phyloP scores from a whole-genome alignment of 169 alveolate species.

The Cryptosporidium viatorum region DNA sequence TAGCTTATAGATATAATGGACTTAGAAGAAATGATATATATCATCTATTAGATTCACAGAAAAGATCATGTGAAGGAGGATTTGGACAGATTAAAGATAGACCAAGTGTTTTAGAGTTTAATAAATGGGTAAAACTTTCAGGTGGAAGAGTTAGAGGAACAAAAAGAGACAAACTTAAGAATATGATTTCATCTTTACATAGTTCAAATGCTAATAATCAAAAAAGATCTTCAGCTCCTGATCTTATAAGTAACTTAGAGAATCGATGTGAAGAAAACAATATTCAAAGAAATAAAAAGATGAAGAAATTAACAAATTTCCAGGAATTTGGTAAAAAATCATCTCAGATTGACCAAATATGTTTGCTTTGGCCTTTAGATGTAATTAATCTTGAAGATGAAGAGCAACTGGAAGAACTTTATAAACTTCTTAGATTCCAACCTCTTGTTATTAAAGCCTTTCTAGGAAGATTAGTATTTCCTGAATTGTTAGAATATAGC shows the following conservation, averaged over 20 bases:
- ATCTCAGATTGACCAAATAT: slow-evolving; percentile 26
- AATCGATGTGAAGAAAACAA: slow-evolving; percentile 68
- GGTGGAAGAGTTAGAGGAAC: slow-evolving; percentile 82
- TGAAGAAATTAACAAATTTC: neutral
- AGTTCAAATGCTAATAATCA: neutral
- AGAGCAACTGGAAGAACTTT: slow-evolving; percentile 82
- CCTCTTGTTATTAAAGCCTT: slow-evolving; percentile 85
- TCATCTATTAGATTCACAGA: slow-evolving; percentile 63
- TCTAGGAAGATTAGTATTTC: slow-evolving; percentile 85
- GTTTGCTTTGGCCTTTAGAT: slow-evolving; percentile 83
- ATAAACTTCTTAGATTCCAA: slow-evolving; percentile 79
- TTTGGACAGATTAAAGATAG: slow-evolving; percentile 55
- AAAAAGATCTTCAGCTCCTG: neutral
- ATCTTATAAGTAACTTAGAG: neutral
- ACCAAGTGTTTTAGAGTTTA: slow-evolving; percentile 67
- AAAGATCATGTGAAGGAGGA: slow-evolving; percentile 40
- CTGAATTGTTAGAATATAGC: slow-evolving; percentile 86
- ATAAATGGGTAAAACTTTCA: slow-evolving; percentile 76
- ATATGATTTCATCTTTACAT: slow-evolving; percentile 60
- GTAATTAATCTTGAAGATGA: slow-evolving; percentile 84
- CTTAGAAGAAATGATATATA: slow-evolving; percentile 87
- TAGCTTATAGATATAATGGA: slow-evolving; percentile 90
- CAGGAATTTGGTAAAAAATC: too few species aligned
- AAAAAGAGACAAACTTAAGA: slow-evolving; percentile 77
- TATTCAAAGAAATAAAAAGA: neutral